Percentiles rank a stretch among this genome's conserved stretches.
phyloP scores from a whole-genome alignment of 768 basidiomycete genomes.

The Lactifluus echinatus region DNA sequence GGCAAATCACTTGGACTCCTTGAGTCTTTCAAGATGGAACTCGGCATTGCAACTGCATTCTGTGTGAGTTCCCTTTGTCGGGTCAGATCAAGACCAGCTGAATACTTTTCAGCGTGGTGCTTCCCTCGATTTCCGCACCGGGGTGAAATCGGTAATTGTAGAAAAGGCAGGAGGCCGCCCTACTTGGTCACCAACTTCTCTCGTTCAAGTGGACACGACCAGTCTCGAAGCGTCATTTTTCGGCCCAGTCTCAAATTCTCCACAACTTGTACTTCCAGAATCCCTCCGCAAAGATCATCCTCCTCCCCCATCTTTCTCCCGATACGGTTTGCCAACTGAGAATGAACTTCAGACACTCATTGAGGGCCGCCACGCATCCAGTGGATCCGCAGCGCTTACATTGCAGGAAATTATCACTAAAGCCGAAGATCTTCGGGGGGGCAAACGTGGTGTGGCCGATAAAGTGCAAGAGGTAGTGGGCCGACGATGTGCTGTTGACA shows the following conservation, averaged over 20 bases:
- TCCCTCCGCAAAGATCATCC: constrained; percentile 21
- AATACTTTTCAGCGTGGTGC: constrained; percentile 51
- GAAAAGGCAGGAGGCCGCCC: constrained; percentile 46
- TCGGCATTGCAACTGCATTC: constrained; percentile 81
- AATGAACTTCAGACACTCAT: constrained; percentile 60
- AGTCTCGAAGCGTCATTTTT: constrained; percentile 64
- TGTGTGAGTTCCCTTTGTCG: constrained; percentile 50
- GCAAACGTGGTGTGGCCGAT: constrained; percentile 55
- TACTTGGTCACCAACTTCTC: constrained; percentile 58
- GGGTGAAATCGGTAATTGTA: constrained; percentile 64
- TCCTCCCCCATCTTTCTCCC: constrained; percentile 24
- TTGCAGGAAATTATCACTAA: constrained; percentile 53
- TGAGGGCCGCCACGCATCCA: constrained; percentile 50
- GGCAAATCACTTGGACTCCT: constrained; percentile 57
- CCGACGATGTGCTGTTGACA: constrained; percentile 55
- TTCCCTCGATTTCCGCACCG: constrained; percentile 75
- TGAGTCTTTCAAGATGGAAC: constrained; percentile 73
- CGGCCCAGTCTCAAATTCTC: constrained; percentile 33
- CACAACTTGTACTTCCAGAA: constrained; percentile 24
- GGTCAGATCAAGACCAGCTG: not conserved
- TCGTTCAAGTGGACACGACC: constrained; percentile 49
- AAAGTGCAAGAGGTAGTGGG: constrained; percentile 72
- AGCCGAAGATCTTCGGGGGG: constrained; percentile 39
- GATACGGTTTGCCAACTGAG: constrained; percentile 69
- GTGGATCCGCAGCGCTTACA: constrained; percentile 52